Evolutionary conservation across 2,329 filamentous ascomycete genomes (phyloP).

Genomic region (Metarhizium sp.): DNA sequence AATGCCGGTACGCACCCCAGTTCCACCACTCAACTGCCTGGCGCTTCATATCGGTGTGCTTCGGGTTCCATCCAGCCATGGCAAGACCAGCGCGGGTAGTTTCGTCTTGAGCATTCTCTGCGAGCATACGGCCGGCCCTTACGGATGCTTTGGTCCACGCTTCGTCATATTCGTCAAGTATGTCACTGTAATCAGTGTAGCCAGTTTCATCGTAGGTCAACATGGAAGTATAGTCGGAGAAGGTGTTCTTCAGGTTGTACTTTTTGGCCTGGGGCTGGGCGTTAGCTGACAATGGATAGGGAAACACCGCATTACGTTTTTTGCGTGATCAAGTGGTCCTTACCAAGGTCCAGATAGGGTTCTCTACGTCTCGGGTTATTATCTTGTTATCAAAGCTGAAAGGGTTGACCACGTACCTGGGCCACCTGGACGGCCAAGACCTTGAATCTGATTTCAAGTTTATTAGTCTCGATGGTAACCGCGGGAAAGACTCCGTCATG

Average conservation of each 20-base stretch:
- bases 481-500: not conserved
- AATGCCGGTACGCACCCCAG: constrained; percentile 20
- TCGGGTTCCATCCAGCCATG: constrained; percentile 54
- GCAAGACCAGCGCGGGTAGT: constrained; percentile 49
- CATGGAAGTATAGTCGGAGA: constrained; percentile 49
- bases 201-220: constrained; percentile 52
- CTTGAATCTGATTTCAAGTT: constrained; percentile 13
- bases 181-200: constrained; percentile 34
- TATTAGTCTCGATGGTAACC: not conserved
- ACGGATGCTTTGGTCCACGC: constrained; percentile 35
- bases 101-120: constrained; percentile 50
- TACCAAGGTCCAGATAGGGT: constrained; percentile 51
- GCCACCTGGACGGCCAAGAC: constrained; percentile 13
- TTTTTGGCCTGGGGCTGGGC: constrained; percentile 36
- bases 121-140: constrained; percentile 47
- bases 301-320: not conserved
- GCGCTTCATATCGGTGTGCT: constrained; percentile 38
- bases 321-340: not conserved
- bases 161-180: constrained; percentile 41
- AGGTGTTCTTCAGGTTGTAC: constrained; percentile 43
- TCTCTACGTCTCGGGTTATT: constrained; percentile 26
- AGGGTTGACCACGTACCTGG: constrained; percentile 11
- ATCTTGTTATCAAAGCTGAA: not conserved
- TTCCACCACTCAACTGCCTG: constrained; percentile 53
- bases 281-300: not conserved